Evolutionary conservation across 2,329 filamentous ascomycete genomes (phyloP), one percentile per base, ranked within the genome.

Genomic region (Pezicula carpinea): DNA sequence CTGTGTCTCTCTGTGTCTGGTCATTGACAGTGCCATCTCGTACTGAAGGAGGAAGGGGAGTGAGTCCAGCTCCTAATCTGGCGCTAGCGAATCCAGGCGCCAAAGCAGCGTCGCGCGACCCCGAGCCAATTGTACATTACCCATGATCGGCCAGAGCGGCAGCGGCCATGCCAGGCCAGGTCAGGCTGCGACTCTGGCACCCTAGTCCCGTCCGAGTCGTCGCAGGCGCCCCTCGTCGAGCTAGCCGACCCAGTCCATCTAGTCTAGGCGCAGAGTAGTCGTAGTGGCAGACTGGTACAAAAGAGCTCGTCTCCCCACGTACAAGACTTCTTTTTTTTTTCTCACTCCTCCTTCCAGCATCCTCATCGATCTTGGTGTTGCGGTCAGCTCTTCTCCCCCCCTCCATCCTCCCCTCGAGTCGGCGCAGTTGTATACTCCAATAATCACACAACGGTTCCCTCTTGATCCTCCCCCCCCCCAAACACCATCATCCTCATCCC

Each of bases 71-170:
- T n/a, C n/a, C n/a, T n/a, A n/a, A n/a, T n/a, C n/a, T n/a, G n/a
- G n/a, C n/a, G n/a, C n/a, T n/a, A n/a, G n/a, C n/a, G n/a, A n/a
- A n/a, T n/a, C n/a, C n/a, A n/a, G n/a, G n/a, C n/a, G n/a, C n/a
- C n/a, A n/a, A n/a, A n/a, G n/a, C n/a, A n/a, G n/a, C n/a, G 26
- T 29, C 2, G 3, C 13, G 8, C 26, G 26, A 29, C 33, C 10
- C 33, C 33, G n/a, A 15, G n/a, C 33, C n/a, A 35, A 35, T 35
- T 15, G n/a, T 3, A 10, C 13, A 35, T 15, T 35, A 14, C n/a
- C 33, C 33, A 40, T 40, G 38, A 40, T 40, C 38, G 38, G 38
- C 38, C 38, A 40, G 38, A 40, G 38, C 38, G 38, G 38, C 38
- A 40, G 38, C 38, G 23, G 38, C 38, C 38, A 40, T 15, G n/a